A percentile compares a stretch with the other conserved stretches of the same genome.
Evolutionary conservation across 2,329 filamentous ascomycete genomes (phyloP).

Genomic region (Phoma sp.): DNA sequence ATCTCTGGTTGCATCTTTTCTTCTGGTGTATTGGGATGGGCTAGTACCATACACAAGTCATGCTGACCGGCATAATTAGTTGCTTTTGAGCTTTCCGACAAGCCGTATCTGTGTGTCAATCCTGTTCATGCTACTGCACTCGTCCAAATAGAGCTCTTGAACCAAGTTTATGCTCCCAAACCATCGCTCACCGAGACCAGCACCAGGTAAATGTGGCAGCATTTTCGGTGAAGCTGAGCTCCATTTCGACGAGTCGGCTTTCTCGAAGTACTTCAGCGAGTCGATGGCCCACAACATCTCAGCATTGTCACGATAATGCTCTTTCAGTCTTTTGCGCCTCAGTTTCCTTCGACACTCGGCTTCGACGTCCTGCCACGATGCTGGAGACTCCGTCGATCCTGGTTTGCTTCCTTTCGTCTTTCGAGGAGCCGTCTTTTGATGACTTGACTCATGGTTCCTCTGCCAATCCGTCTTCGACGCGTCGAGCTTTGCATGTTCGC

Average conservation of each 20-base stretch:
- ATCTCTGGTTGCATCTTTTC: background rate
- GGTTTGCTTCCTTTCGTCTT: conserved; percentile 26
- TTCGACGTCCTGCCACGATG: conserved; percentile 12
- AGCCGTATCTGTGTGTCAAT: conserved; percentile 21
- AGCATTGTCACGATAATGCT: conserved; percentile 30
- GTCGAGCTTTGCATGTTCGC: conserved; percentile 32
- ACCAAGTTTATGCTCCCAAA: conserved; percentile 38
- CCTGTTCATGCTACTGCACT: conserved; percentile 43
- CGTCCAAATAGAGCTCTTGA: conserved; percentile 41
- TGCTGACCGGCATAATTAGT: background rate
- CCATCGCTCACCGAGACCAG: conserved; percentile 40
- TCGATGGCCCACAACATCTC: conserved; percentile 42
- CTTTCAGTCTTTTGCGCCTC: conserved; percentile 31
- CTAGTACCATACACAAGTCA: background rate
- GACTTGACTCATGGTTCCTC: background rate
- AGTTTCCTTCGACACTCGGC: conserved; percentile 31
- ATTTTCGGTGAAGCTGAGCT: conserved; percentile 14
- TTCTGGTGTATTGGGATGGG: background rate
- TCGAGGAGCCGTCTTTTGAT: background rate
- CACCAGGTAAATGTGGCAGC: conserved; percentile 36
- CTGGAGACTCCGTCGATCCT: conserved; percentile 4
- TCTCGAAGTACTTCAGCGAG: conserved; percentile 35
- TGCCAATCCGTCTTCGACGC: conserved; percentile 17
- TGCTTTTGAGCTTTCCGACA: background rate
- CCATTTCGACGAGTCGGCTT: conserved; percentile 19